These are phyloP conservation scores for Aspergillus nanangensis DNA, from an alignment of 495 filamentous ascomycete genomes.

Conservation along the genomic window DNA sequence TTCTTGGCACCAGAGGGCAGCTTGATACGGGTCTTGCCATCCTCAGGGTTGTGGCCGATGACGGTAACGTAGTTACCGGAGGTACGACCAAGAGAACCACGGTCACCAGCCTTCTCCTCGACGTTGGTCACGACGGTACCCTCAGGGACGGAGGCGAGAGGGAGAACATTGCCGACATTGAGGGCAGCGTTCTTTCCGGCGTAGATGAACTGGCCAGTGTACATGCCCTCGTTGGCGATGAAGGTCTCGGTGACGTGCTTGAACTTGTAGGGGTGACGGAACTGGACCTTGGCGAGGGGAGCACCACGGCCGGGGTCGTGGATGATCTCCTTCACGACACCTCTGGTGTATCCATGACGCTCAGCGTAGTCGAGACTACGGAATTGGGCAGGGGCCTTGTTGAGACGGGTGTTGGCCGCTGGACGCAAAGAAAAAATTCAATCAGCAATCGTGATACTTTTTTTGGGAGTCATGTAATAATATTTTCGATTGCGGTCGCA, in stretches of 20 bases:
- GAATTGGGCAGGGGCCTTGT: slow-evolving; percentile 91
- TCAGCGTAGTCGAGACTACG: slow-evolving; percentile 91
- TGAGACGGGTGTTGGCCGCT: slow-evolving; percentile 84
- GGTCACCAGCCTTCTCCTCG: slow-evolving; percentile 97
- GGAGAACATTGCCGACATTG: slow-evolving; percentile 95
- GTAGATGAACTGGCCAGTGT: slow-evolving; percentile 99
- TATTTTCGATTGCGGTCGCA: slow-evolving; percentile 30
- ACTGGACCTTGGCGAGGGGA: slow-evolving; percentile 91
- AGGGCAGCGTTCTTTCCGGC: slow-evolving; percentile 96
- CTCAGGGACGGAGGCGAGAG: slow-evolving; percentile 89
- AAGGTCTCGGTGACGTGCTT: slow-evolving; percentile 91
- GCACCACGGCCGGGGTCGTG: slow-evolving; percentile 98
- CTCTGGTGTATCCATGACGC: slow-evolving; percentile 93
- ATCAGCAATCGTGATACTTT: slow-evolving; percentile 37
- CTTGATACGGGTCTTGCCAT: slow-evolving; percentile 99
- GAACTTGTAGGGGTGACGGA: slow-evolving; percentile 91
- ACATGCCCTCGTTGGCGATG: slow-evolving; percentile 99
- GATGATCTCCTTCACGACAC: slow-evolving; percentile 97
- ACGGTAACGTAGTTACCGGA: slow-evolving; percentile 99
- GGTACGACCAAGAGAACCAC: slow-evolving; percentile 90
- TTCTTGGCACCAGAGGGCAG: slow-evolving; percentile 99
- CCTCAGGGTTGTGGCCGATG: slow-evolving; percentile 97
- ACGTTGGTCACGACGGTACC: slow-evolving; percentile 98
- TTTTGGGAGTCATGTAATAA: background rate
- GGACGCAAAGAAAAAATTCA: slow-evolving; percentile 23